These are phyloP conservation scores for Paramecium sexaurelia DNA, from an alignment of 73 alveolate genomes.

Conservation along the genomic window DNA sequence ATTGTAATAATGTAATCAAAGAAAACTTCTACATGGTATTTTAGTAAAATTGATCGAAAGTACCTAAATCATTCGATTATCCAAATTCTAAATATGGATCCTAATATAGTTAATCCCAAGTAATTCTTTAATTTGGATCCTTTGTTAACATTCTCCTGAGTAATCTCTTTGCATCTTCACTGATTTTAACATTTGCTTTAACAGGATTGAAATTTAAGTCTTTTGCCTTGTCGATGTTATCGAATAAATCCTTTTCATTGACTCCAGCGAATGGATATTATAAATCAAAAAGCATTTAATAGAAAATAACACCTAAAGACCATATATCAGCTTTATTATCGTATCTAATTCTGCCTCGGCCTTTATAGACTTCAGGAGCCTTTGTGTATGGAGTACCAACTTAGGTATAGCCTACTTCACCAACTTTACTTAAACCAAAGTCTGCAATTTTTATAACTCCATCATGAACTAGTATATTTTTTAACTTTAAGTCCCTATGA, in stretches of 20 bases:
- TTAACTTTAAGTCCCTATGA: constrained; percentile 62
- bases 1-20: not conserved
- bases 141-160: constrained; percentile 32
- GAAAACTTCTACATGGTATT: not conserved
- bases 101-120: constrained; percentile 19
- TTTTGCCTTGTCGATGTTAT: constrained; percentile 44
- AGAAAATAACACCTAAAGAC: constrained; percentile 66
- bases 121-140: constrained; percentile 23
- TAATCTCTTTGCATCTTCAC: constrained; percentile 41
- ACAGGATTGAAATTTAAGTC: constrained; percentile 11
- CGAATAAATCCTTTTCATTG: constrained; percentile 48
- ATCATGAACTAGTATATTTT: constrained; percentile 58
- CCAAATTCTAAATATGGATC: constrained; percentile 47
- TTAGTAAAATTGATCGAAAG: not conserved
- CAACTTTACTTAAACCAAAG: constrained; percentile 56
- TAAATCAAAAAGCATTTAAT: constrained; percentile 62
- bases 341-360: constrained; percentile 54
- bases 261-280: constrained; percentile 58
- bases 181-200: not conserved
- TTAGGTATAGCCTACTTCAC: constrained; percentile 51
- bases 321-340: constrained; percentile 68
- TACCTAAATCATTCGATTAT: not conserved
- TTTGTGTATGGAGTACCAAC: constrained; percentile 71
- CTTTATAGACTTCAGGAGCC: constrained; percentile 70
- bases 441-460: constrained; percentile 62